Evolutionary conservation across 139 green algal species (phyloP).

Genomic region (Volvox reticuliferus): DNA sequence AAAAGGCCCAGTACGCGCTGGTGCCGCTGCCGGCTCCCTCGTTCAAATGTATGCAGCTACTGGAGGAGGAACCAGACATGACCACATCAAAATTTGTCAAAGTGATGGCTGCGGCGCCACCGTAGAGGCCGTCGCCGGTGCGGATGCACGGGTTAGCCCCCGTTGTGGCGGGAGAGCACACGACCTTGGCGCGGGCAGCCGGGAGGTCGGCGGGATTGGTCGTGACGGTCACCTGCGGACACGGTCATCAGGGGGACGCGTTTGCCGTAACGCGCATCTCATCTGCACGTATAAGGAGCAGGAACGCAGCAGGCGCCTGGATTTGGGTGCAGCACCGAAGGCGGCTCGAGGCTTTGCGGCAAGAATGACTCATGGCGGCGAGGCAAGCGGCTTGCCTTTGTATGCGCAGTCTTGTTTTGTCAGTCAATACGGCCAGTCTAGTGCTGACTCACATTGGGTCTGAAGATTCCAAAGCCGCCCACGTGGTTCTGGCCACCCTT

Average conservation of each 20-base stretch:
- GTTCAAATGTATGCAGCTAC: slow-evolving; percentile 44
- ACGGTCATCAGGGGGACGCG: no score
- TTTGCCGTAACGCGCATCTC: no score
- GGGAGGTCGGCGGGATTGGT: slow-evolving; percentile 31
- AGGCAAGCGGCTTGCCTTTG: no score
- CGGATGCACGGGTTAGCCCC: slow-evolving; percentile 20
- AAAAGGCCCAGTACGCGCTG: slow-evolving; percentile 41
- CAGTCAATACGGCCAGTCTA: no score
- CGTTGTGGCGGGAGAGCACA: neutral
- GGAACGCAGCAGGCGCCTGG: no score
- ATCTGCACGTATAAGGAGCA: no score
- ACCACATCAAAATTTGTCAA: slow-evolving; percentile 22
- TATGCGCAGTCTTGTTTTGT: no score
- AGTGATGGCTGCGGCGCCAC: slow-evolving; percentile 12
- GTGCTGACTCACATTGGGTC: slow-evolving; percentile 5
- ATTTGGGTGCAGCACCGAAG: no score
- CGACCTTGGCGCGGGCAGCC: slow-evolving; percentile 13
- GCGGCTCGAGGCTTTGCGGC: no score
- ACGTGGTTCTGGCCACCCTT: slow-evolving; percentile 18
- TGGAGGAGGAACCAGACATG: neutral
- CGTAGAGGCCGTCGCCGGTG: slow-evolving; percentile 38
- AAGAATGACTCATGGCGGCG: no score
- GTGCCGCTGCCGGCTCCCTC: slow-evolving; percentile 33
- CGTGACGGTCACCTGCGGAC: slow-evolving; percentile 24
- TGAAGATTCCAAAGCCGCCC: slow-evolving; percentile 27